These are phyloP conservation scores for Venturia asperata DNA, from an alignment of 2,329 filamentous ascomycete species.

Conservation along the genomic window DNA sequence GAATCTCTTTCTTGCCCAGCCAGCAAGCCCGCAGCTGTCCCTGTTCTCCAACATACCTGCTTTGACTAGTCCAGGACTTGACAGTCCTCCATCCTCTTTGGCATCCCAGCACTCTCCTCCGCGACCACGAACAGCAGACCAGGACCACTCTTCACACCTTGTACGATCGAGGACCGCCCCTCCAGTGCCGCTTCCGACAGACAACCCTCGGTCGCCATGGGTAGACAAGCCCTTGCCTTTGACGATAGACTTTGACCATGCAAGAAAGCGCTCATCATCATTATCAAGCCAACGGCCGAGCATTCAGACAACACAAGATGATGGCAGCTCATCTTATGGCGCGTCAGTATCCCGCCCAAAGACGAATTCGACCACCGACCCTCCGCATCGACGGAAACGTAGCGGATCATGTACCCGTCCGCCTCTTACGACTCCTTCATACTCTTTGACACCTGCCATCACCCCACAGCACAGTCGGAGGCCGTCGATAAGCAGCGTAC, in stretches of 20 bases:
- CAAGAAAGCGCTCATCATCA: constrained; percentile 4
- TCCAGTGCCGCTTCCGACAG: not conserved
- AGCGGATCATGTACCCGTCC: constrained; percentile 6
- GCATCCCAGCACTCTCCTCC: not conserved
- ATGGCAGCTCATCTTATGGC: not conserved
- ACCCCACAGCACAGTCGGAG: constrained; percentile 12
- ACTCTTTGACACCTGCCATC: constrained; percentile 16
- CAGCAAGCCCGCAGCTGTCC: constrained; percentile 9
- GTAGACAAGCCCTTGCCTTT: constrained; percentile 17
- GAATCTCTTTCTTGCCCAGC: not conserved
- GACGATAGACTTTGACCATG: constrained; percentile 15
- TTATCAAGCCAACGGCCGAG: not conserved
- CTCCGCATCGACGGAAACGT: not conserved
- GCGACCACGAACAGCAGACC: constrained; percentile 16
- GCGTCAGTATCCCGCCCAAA: constrained; percentile 15
- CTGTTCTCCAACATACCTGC: constrained; percentile 19
- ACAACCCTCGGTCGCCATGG: not conserved
- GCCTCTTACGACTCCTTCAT: constrained; percentile 1
- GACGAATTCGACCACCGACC: constrained; percentile 7
- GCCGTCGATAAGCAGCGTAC: not conserved
- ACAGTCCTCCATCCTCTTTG: not conserved
- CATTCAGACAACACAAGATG: not conserved
- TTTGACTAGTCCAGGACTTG: not conserved
- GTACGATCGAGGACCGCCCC: constrained; percentile 12
- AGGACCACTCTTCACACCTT: constrained; percentile 2